Conservation (phyloP, 345 rosid species). For the Arabidopsis arenosa region DNA sequence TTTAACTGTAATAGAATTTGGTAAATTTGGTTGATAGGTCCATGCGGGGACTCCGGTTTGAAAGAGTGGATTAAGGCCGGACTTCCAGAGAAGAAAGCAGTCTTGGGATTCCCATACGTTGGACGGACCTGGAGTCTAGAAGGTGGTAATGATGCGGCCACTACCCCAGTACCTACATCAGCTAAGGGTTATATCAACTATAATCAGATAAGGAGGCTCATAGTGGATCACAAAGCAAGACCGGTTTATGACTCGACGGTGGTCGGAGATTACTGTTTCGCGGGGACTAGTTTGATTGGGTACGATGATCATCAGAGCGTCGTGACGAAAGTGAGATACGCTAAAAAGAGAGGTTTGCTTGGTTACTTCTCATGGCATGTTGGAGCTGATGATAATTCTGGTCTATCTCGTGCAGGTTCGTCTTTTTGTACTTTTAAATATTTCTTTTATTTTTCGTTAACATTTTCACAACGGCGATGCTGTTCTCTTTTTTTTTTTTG, state of each 20-base stretch:
- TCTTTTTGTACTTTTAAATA: neutral
- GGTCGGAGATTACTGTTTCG: constrained; percentile 54
- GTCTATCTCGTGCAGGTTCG: constrained; percentile 49
- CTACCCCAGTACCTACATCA: constrained; percentile 45
- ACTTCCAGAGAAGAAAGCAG: constrained; percentile 49
- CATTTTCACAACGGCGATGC: neutral
- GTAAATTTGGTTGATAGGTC: constrained; percentile 22
- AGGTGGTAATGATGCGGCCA: constrained; percentile 57
- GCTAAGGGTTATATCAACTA: constrained; percentile 40
- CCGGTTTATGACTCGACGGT: constrained; percentile 48
- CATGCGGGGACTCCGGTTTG: constrained; percentile 59
- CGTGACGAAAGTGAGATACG: constrained; percentile 54
- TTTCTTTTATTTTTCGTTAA: too few relatives aligned
- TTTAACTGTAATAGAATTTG: neutral
- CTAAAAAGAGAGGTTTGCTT: constrained; percentile 51
- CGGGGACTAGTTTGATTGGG: constrained; percentile 60
- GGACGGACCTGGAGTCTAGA: constrained; percentile 12
- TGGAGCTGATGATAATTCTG: constrained; percentile 54
- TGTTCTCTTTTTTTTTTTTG: too few relatives aligned
- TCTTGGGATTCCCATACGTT: constrained; percentile 59
- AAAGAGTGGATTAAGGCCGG: constrained; percentile 59
- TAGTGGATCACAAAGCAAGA: constrained; percentile 40
- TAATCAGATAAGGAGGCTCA: constrained; percentile 44
- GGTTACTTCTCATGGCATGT: constrained; percentile 85
- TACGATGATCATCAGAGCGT: constrained; percentile 57